Evolutionary conservation across 192 early-diverging fungal species (phyloP).

Genomic region (Entomortierella chlamydospora): DNA sequence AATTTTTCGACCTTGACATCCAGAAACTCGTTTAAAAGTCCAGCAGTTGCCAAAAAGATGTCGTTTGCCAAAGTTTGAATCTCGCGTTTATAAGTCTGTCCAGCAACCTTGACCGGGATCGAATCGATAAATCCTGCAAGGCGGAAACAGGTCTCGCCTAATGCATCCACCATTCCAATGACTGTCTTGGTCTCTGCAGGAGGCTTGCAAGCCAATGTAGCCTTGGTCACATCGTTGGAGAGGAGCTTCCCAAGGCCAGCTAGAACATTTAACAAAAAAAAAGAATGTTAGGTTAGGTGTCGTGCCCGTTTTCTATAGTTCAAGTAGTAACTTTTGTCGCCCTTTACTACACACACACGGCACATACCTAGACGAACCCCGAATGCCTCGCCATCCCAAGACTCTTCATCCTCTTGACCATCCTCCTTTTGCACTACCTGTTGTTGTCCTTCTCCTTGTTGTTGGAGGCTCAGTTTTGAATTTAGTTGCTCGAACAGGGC

Average conservation of each 20-base stretch:
- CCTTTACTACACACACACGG: too few relatives aligned
- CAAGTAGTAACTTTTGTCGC: too few relatives aligned
- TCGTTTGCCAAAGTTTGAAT: slow-evolving; percentile 38
- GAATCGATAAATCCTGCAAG: slow-evolving; percentile 56
- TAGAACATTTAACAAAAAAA: background rate
- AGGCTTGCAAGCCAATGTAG: slow-evolving; percentile 55
- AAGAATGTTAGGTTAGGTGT: background rate
- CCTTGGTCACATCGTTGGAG: slow-evolving; percentile 49
- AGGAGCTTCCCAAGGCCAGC: slow-evolving; percentile 37
- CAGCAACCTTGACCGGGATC: slow-evolving; percentile 47
- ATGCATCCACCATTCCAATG: slow-evolving; percentile 41
- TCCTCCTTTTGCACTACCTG: too few relatives aligned
- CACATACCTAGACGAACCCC: slow-evolving; percentile 42
- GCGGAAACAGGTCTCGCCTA: slow-evolving; percentile 56
- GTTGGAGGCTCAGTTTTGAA: slow-evolving; percentile 2
- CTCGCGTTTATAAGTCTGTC: slow-evolving; percentile 51
- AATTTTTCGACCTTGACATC: slow-evolving; percentile 37
- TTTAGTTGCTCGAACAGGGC: slow-evolving; percentile 25
- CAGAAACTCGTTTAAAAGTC: slow-evolving; percentile 52
- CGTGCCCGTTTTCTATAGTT: too few relatives aligned
- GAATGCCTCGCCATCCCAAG: slow-evolving; percentile 48
- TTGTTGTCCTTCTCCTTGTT: background rate
- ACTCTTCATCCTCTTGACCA: slow-evolving; percentile 26
- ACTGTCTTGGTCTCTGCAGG: slow-evolving; percentile 50
- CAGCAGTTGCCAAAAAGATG: slow-evolving; percentile 47